Evolutionary conservation across 2,329 filamentous ascomycete genomes (phyloP).

Genomic region (Grosmannia penicillata): DNA sequence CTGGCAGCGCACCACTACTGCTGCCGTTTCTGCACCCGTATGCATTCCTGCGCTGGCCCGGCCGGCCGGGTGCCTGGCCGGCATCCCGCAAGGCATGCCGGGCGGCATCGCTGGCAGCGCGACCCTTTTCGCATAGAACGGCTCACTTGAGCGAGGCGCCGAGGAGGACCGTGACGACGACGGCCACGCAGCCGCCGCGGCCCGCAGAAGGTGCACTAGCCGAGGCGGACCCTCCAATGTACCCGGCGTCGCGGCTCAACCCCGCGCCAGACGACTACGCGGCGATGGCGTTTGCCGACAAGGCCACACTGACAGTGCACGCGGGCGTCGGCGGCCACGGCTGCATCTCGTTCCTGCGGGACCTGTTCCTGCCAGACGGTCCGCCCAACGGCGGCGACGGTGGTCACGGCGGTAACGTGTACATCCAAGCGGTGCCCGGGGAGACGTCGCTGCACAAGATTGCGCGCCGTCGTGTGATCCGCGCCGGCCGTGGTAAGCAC

Average conservation of each 20-base stretch:
- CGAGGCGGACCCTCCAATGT: too few relatives aligned
- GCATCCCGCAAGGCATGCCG: too few relatives aligned
- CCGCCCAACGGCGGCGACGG: conserved; percentile 93
- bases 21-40: conserved; percentile 32
- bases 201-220: too few relatives aligned
- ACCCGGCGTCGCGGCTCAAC: conserved; percentile 48
- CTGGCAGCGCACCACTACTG: conserved; percentile 20
- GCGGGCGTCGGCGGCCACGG: conserved; percentile 78
- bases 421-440: conserved; percentile 82
- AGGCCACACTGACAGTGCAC: conserved; percentile 61
- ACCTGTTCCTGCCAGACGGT: conserved; percentile 77
- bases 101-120: too few relatives aligned
- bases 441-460: conserved; percentile 92
- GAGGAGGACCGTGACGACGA: not conserved
- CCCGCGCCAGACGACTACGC: conserved; percentile 75
- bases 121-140: not conserved
- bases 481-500: conserved; percentile 61
- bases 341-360: conserved; percentile 85
- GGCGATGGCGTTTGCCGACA: conserved; percentile 71
- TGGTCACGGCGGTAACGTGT: conserved; percentile 79
- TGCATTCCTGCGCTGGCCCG: conserved; percentile 24
- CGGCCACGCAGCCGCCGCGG: not conserved
- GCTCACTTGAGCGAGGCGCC: conserved; percentile 2
- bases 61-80: not conserved
- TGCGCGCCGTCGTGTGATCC: conserved; percentile 58